Evolutionary conservation across 208 protist genomes (phyloP).

Genomic region (Trypanosoma caninum): DNA sequence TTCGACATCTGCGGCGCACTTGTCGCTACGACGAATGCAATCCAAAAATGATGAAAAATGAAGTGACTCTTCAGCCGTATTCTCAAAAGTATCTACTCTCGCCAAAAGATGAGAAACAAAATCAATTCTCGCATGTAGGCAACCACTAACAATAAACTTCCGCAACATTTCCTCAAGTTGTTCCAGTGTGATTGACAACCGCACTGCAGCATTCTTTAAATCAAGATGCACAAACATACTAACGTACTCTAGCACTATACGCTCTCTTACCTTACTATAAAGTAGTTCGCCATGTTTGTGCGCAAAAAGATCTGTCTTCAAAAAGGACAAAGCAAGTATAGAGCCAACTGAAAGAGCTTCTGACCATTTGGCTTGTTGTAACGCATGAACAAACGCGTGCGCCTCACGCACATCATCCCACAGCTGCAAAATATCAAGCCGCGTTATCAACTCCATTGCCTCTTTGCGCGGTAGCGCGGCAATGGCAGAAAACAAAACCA

Average conservation of each 20-base stretch:
- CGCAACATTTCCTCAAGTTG: slow-evolving; percentile 20
- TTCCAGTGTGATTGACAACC: slow-evolving; percentile 10
- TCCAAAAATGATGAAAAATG: slow-evolving; percentile 12
- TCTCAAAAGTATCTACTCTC: neutral
- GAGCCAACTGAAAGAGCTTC: slow-evolving; percentile 14
- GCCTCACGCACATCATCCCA: slow-evolving; percentile 29
- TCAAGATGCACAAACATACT: slow-evolving; percentile 7
- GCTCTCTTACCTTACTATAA: neutral
- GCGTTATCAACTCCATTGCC: slow-evolving; percentile 28
- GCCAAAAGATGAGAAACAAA: slow-evolving; percentile 11
- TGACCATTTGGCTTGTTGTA: slow-evolving; percentile 29
- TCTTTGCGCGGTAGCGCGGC: slow-evolving; percentile 32
- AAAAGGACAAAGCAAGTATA: slow-evolving; percentile 1
- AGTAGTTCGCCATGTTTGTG: slow-evolving; percentile 18
- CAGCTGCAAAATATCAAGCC: slow-evolving; percentile 31
- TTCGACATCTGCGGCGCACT: slow-evolving; percentile 13
- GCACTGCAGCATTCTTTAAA: slow-evolving; percentile 21
- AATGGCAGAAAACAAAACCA: slow-evolving; percentile 42
- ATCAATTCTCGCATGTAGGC: slow-evolving; percentile 9
- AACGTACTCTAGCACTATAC: neutral
- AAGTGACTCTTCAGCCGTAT: neutral
- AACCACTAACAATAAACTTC: slow-evolving; percentile 24
- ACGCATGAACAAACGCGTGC: slow-evolving; percentile 18
- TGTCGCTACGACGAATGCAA: slow-evolving; percentile 20
- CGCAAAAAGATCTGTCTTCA: slow-evolving; percentile 21